phyloP scores from a whole-genome alignment of 1,284 basidiomycete species.

The Cyathus olla region DNA sequence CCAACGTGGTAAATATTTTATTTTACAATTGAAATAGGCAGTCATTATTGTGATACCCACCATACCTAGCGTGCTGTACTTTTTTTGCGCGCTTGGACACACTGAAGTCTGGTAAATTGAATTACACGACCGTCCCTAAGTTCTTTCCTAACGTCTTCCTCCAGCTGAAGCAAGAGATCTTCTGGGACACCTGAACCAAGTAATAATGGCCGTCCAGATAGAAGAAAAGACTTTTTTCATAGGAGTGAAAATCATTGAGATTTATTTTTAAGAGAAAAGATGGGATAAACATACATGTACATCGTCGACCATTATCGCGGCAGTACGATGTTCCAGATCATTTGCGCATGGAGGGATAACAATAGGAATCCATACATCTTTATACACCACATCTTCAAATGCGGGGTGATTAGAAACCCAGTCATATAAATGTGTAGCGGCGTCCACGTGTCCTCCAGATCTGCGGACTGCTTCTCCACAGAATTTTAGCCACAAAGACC shows the following conservation, averaged over 20 bases:
- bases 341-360: constrained; percentile 56
- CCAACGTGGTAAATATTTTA: no score
- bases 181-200: constrained; percentile 69
- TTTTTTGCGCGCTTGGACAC: constrained; percentile 69
- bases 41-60: no score
- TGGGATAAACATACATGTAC: constrained; percentile 38
- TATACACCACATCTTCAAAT: constrained; percentile 66
- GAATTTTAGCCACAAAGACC: constrained; percentile 71
- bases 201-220: constrained; percentile 73
- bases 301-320: constrained; percentile 49
- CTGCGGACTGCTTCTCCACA: constrained; percentile 59
- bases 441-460: constrained; percentile 72
- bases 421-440: constrained; percentile 61
- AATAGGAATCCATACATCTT: constrained; percentile 69
- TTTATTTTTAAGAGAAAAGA: no score
- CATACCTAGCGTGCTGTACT: constrained; percentile 13
- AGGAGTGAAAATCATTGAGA: not conserved
- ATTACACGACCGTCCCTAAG: constrained; percentile 57
- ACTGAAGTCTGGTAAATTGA: constrained; percentile 65
- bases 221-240: constrained; percentile 65
- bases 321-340: constrained; percentile 32
- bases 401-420: constrained; percentile 64
- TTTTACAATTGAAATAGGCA: no score
- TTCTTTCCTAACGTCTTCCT: constrained; percentile 61
- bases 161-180: constrained; percentile 61